Evolutionary conservation across 2,329 filamentous ascomycete genomes (phyloP), one percentile per base, ranked within the genome.

Genomic region (Ophiostoma quercus): DNA sequence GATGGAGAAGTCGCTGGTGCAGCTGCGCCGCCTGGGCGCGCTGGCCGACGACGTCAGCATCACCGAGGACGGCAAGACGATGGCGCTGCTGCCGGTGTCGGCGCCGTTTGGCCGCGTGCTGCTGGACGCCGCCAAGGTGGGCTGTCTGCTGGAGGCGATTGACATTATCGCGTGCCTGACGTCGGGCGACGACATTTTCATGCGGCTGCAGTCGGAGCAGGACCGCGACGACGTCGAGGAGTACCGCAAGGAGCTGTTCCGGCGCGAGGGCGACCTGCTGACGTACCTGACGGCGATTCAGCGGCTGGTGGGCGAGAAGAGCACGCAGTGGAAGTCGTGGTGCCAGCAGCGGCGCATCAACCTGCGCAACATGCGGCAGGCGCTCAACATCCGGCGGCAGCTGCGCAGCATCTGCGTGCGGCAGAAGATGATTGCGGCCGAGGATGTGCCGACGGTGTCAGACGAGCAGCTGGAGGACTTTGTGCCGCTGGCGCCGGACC

Each of bases 1-100:
- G 0, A 86, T 97, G 67, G 88, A 94, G 74, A 92, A 92, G 74
- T 93, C 94, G 0, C 82, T 97, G 0, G 79, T 95, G 6, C 91
- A 95, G 69, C 84, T 99, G 0, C 87, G 92, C 68, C 86, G 90
- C 47, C 87, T 99, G 2, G 88, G 90, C 12, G 93, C 94, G 0
- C 79, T 99, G 0, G 84, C 87, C 2, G 87, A 91, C 29, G 81
- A 87, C 7, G 93, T 92, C 6, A 81, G 82, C 0, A 92, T 99
- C 75, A 97, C 90, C 4, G 80, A 85, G 0, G 82, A 87, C 22
- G 95, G 95, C 1, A 82, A 84, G 62, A 89, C 90, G 69, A 93
- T 99, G 78, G 91, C 94, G 0, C 85, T 88, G 51, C 87, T 98
- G 29, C 95, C 95, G 0, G 84, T 99, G 1, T 89, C 92, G 0